Evolutionary conservation across 2,329 filamentous ascomycete species (phyloP).

Genomic region (Hirsutella minnesotensis): DNA sequence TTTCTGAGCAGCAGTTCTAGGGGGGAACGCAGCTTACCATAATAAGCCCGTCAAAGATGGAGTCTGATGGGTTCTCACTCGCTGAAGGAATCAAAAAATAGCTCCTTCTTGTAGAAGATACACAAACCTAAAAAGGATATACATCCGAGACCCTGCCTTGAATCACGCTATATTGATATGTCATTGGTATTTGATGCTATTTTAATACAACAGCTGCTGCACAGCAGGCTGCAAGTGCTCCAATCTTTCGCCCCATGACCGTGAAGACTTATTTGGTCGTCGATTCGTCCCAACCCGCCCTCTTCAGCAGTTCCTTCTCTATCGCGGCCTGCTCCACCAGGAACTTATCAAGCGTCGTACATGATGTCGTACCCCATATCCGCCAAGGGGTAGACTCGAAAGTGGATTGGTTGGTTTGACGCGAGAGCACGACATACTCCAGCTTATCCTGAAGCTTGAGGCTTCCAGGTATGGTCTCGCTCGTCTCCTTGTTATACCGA

Average conservation of each 20-base stretch:
- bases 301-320: slow-evolving; percentile 19
- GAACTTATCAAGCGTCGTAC: slow-evolving; percentile 35
- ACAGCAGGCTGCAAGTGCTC: no score
- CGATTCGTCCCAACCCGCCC: slow-evolving; percentile 18
- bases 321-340: slow-evolving; percentile 22
- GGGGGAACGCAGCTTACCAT: no score
- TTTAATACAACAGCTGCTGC: no score
- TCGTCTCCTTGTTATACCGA: slow-evolving; percentile 24
- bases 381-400: slow-evolving; percentile 43
- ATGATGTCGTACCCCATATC: slow-evolving; percentile 51
- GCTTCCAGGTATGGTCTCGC: slow-evolving; percentile 29
- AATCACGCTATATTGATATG: no score
- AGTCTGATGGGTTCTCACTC: no score
- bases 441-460: slow-evolving; percentile 40
- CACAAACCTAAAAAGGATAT: no score
- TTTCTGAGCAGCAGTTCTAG: slow-evolving; percentile 33
- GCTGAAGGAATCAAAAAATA: no score
- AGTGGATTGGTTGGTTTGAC: slow-evolving; percentile 30
- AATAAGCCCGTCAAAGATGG: no score
- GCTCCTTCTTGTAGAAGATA: no score
- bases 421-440: slow-evolving; percentile 55
- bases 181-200: no score
- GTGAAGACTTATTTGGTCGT: slow-evolving; percentile 1
- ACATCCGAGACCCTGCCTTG: no score
- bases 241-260: no score